These are phyloP conservation scores for Arxiozyma heterogenica DNA, from an alignment of 1,139 yeast species.

Conservation along the genomic window DNA sequence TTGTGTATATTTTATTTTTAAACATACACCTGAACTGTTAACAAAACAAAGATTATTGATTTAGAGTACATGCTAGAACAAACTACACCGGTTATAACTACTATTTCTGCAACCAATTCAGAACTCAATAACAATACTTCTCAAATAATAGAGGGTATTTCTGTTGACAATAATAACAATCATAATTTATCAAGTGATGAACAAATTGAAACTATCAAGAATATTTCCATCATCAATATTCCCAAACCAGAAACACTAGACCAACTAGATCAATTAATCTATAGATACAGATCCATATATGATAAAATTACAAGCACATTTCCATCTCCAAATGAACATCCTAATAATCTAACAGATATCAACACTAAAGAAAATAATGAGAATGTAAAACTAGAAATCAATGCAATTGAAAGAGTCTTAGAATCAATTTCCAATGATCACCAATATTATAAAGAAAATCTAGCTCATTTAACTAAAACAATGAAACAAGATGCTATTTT, in stretches of 20 bases:
- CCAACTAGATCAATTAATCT: conserved; percentile 26
- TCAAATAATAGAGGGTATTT: not conserved
- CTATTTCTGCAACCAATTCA: not conserved
- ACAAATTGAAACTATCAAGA: not conserved
- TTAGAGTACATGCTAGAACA: not conserved
- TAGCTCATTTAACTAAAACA: conserved; percentile 24
- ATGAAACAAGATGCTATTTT: conserved; percentile 20
- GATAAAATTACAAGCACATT: conserved; percentile 12
- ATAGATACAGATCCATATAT: conserved; percentile 27
- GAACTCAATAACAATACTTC: not conserved
- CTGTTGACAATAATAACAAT: not conserved
- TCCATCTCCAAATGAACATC: not conserved
- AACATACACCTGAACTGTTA: not conserved
- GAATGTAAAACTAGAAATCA: conserved; percentile 18
- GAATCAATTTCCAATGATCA: conserved; percentile 31
- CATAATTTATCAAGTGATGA: not conserved
- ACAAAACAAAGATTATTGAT: not conserved
- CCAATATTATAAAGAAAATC: conserved; percentile 31
- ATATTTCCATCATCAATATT: conserved; percentile 6
- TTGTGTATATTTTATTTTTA: not conserved
- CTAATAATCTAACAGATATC: not conserved
- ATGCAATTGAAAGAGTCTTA: conserved; percentile 32
- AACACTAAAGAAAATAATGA: not conserved
- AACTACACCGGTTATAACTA: not conserved
- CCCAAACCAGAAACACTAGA: conserved; percentile 24